These are phyloP conservation scores for Epichloe sp. DNA, from an alignment of 2,329 filamentous ascomycete species.

Conservation along the genomic window DNA sequence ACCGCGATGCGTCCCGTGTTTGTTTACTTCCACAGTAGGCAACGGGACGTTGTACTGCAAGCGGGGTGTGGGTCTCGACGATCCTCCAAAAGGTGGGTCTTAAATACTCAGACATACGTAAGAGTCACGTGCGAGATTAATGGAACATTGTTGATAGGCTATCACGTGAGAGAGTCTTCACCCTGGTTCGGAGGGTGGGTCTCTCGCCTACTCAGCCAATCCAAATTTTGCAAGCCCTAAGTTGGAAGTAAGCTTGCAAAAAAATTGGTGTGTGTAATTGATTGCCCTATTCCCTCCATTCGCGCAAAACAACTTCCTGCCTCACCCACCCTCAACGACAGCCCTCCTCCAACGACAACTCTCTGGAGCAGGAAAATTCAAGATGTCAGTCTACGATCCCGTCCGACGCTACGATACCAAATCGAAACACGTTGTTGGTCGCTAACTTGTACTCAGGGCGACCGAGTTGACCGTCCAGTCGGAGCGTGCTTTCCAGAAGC, in stretches of 20 bases:
- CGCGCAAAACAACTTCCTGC: conserved; percentile 22
- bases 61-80: neutral
- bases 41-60: conserved; percentile 8
- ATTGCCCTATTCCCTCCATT: conserved; percentile 26
- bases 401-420: conserved; percentile 2
- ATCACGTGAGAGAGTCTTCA: neutral
- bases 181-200: conserved; percentile 4
- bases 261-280: conserved; percentile 24
- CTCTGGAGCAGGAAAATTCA: conserved; percentile 28
- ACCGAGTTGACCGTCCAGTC: conserved; percentile 99
- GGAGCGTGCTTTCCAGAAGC: conserved; percentile 99
- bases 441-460: conserved; percentile 54
- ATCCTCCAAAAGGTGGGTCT: neutral
- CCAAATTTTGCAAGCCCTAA: conserved; percentile 30
- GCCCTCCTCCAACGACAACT: conserved; percentile 26
- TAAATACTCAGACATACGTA: neutral
- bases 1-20: conserved; percentile 21
- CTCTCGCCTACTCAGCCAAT: conserved; percentile 19
- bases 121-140: neutral
- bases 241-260: conserved; percentile 14
- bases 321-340: conserved; percentile 25
- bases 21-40: conserved; percentile 22
- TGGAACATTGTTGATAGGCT: neutral
- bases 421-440: conserved; percentile 6
- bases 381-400: conserved; percentile 24